These are phyloP conservation scores for Mycena vitilis DNA, from an alignment of 768 basidiomycete genomes.

Conservation along the genomic window DNA sequence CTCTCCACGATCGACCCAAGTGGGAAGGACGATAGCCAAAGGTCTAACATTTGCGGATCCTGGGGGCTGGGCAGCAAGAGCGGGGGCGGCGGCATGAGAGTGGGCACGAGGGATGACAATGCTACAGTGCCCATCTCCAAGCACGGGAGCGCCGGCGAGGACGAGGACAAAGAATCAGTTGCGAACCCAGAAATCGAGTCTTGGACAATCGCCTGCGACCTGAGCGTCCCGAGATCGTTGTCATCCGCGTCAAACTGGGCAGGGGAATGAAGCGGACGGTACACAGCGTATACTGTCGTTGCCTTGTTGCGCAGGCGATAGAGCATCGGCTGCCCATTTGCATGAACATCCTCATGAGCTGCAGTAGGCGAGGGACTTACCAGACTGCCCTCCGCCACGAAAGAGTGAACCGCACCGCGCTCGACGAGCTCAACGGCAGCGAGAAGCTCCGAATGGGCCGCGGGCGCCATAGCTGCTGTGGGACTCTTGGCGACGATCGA, in stretches of 20 bases:
- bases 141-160: too few species aligned
- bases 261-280: background rate
- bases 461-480: constrained; percentile 53
- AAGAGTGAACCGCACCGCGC: constrained; percentile 43
- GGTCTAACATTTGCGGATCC: too few species aligned
- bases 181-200: too few species aligned
- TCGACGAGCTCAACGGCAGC: constrained; percentile 57
- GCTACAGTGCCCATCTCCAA: too few species aligned
- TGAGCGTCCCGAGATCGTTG: constrained; percentile 6
- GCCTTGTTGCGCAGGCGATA: constrained; percentile 24
- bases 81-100: too few species aligned
- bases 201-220: constrained; percentile 1
- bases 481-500: constrained; percentile 53
- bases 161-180: too few species aligned
- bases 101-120: too few species aligned
- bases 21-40: too few species aligned
- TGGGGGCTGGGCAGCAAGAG: too few species aligned
- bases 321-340: constrained; percentile 6
- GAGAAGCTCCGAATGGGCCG: constrained; percentile 54
- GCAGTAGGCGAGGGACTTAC: background rate
- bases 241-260: background rate
- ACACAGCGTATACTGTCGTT: background rate
- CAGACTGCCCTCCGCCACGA: constrained; percentile 22
- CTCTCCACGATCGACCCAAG: too few species aligned
- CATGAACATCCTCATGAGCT: background rate